Conservation (phyloP, 1,284 basidiomycete species). For the Irpex lacteus region DNA sequence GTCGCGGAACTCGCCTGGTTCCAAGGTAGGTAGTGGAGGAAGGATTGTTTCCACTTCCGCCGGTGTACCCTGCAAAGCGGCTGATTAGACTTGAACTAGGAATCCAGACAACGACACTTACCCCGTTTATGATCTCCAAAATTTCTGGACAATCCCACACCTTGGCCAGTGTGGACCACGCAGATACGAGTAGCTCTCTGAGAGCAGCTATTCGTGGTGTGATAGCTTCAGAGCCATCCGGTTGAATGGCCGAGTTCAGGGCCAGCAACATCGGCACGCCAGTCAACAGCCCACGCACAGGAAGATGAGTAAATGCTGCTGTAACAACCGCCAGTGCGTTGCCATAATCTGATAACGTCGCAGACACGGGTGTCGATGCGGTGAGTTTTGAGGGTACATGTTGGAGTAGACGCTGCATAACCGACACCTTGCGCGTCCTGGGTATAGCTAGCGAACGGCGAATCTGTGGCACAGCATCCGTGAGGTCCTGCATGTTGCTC, state of each 20-base stretch:
- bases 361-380: conserved; percentile 49
- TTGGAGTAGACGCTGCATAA: conserved; percentile 46
- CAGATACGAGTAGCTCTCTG: conserved; percentile 60
- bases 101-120: conserved; percentile 28
- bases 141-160: conserved; percentile 69
- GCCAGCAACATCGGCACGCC: conserved; percentile 86
- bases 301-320: conserved; percentile 66
- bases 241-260: conserved; percentile 56
- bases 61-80: conserved; percentile 13
- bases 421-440: conserved; percentile 54
- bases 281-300: conserved; percentile 71
- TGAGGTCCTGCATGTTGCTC: conserved; percentile 11
- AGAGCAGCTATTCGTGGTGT: conserved; percentile 55
- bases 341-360: conserved; percentile 73
- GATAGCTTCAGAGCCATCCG: conserved; percentile 35
- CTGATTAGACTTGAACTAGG: conserved; percentile 4
- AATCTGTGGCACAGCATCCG: conserved; percentile 25
- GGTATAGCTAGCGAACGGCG: conserved; percentile 49
- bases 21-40: conserved; percentile 21
- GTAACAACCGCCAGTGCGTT: conserved; percentile 72
- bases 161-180: conserved; percentile 69
- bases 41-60: conserved; percentile 3
- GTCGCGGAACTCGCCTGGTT: conserved; percentile 32
- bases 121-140: conserved; percentile 53
- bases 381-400: conserved; percentile 43